A percentile compares a stretch with the other conserved stretches of the same genome.
phyloP scores from a whole-genome alignment of 2,329 filamentous ascomycete genomes.

The Chaetothyriales sp. region DNA sequence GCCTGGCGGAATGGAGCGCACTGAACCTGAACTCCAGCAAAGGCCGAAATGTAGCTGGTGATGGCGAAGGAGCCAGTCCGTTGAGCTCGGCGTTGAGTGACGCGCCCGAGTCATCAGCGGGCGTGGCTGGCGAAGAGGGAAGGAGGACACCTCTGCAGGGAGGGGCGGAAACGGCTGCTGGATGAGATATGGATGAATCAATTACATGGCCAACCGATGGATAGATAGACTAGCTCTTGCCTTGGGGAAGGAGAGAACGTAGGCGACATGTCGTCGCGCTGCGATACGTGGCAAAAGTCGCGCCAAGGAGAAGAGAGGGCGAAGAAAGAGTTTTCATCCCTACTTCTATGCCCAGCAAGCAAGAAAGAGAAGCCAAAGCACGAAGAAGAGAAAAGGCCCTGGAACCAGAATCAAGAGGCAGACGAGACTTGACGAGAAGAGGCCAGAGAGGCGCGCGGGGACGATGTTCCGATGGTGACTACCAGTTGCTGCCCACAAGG shows the following conservation, averaged over 20 bases:
- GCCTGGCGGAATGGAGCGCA: slow-evolving; percentile 49
- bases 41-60: not conserved
- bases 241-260: not conserved
- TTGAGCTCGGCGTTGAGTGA: not conserved
- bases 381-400: not conserved
- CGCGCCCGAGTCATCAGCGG: not conserved
- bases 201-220: too few species aligned
- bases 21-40: not conserved
- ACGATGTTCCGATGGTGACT: too few species aligned
- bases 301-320: not conserved
- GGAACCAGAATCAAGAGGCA: not conserved
- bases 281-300: not conserved
- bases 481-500: too few species aligned
- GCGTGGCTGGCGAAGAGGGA: not conserved
- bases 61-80: not conserved
- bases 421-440: not conserved
- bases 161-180: not conserved
- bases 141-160: not conserved
- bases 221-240: not conserved
- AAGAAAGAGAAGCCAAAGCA: not conserved
- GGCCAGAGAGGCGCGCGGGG: too few species aligned
- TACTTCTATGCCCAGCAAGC: not conserved
- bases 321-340: not conserved
- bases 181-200: not conserved
- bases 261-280: too few species aligned